phyloP scores from a whole-genome alignment of 495 filamentous ascomycete genomes.

The Neurospora sp. region DNA sequence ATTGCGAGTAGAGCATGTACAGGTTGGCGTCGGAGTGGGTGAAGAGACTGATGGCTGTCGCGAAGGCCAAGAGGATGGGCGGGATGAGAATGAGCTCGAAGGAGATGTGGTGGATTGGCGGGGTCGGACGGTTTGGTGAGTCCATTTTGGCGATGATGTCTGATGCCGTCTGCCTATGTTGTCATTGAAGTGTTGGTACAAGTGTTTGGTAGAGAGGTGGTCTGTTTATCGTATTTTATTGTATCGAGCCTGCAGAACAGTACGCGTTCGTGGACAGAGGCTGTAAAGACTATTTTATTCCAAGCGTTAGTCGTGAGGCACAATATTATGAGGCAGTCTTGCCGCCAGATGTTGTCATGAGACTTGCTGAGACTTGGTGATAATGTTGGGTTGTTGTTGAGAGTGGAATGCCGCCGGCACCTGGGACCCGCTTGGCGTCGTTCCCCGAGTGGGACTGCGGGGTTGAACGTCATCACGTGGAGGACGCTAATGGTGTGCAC shows the following conservation, averaged over 20 bases:
- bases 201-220: neutral
- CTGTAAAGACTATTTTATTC: neutral
- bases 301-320: neutral
- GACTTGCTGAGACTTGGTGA: neutral
- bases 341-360: neutral
- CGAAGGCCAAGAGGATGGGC: slow-evolving; percentile 22
- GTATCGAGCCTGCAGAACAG: neutral
- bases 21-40: slow-evolving; percentile 26
- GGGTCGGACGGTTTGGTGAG: slow-evolving; percentile 5
- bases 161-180: neutral
- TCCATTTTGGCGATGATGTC: slow-evolving; percentile 8
- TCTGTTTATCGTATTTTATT: neutral
- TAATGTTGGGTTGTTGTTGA: neutral
- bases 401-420: neutral
- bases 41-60: slow-evolving; percentile 18
- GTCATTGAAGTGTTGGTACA: neutral
- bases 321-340: neutral
- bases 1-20: slow-evolving; percentile 31
- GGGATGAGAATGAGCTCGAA: slow-evolving; percentile 21
- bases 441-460: neutral
- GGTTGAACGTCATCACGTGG: neutral
- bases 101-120: slow-evolving; percentile 16
- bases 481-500: neutral
- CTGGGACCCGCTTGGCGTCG: neutral
- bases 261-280: neutral